These are phyloP conservation scores for Pseudogymnoascus destructans DNA, from an alignment of 2,329 filamentous ascomycete genomes.

Conservation along the genomic window DNA sequence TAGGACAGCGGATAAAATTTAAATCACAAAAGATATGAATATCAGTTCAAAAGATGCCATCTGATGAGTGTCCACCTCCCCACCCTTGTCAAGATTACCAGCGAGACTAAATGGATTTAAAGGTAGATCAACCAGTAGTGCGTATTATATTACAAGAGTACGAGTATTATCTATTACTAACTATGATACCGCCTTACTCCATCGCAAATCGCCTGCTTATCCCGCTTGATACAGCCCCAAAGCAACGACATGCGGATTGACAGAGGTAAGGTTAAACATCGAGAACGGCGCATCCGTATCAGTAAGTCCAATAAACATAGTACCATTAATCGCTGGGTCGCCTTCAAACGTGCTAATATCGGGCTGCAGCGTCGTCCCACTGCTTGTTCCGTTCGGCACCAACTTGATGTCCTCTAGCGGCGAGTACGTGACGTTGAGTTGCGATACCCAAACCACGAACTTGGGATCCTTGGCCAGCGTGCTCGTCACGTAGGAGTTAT, in stretches of 20 bases:
- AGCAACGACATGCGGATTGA: conserved; percentile 67
- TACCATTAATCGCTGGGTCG: conserved; percentile 56
- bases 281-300: conserved; percentile 56
- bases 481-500: conserved; percentile 66
- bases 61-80: neutral
- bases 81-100: neutral
- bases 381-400: conserved; percentile 23
- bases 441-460: conserved; percentile 64
- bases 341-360: conserved; percentile 52
- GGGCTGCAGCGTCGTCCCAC: conserved; percentile 52
- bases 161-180: conserved; percentile 2
- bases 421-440: conserved; percentile 64
- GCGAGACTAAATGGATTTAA: neutral
- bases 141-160: neutral
- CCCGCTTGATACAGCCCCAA: conserved; percentile 64
- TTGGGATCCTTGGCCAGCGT: conserved; percentile 44
- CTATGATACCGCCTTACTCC: conserved; percentile 3
- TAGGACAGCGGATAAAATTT: neutral
- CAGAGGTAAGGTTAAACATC: conserved; percentile 59
- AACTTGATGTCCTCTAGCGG: conserved; percentile 39
- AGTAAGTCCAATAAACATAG: conserved; percentile 67
- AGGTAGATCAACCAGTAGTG: neutral
- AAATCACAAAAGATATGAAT: neutral
- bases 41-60: neutral
- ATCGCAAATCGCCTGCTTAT: conserved; percentile 29